A percentile compares a stretch with the other conserved stretches of the same genome.
phyloP scores from a whole-genome alignment of 2,329 filamentous ascomycete species.

The Hypoxylon sp. region DNA sequence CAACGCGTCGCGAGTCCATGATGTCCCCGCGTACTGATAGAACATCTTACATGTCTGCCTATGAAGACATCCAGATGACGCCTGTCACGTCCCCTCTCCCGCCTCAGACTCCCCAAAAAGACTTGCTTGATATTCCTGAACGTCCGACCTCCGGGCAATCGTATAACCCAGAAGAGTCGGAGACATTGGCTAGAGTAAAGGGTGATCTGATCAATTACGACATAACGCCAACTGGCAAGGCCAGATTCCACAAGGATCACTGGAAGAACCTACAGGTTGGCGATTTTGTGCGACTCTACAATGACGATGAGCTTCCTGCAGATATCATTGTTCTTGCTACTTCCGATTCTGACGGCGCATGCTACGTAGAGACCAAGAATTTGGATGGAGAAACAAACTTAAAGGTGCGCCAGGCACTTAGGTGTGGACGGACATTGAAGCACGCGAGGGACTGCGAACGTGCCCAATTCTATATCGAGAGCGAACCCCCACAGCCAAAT shows the following conservation, averaged over 20 bases:
- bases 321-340: conserved; percentile 94
- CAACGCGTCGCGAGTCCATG: conserved; percentile 68
- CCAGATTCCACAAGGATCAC: conserved; percentile 90
- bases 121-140: conserved; percentile 51
- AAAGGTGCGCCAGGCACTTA: conserved; percentile 92
- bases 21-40: conserved; percentile 65
- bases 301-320: conserved; percentile 94
- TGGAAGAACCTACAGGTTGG: conserved; percentile 98
- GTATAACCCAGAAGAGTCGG: conserved; percentile 57
- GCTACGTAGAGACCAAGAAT: conserved; percentile 98
- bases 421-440: conserved; percentile 84
- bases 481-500: conserved; percentile 91
- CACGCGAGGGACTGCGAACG: conserved; percentile 95
- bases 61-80: conserved; percentile 92
- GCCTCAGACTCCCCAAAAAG: conserved; percentile 50
- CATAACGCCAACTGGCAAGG: conserved; percentile 75
- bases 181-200: conserved; percentile 63
- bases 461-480: conserved; percentile 89
- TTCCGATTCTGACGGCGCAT: conserved; percentile 92
- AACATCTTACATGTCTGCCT: conserved; percentile 68
- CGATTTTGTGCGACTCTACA: conserved; percentile 96
- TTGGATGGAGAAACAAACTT: conserved; percentile 97
- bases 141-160: conserved; percentile 55
- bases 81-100: conserved; percentile 88
- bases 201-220: conserved; percentile 80